phyloP scores from a whole-genome alignment of 805 yeast genomes.

The Torulaspora quercuum region DNA sequence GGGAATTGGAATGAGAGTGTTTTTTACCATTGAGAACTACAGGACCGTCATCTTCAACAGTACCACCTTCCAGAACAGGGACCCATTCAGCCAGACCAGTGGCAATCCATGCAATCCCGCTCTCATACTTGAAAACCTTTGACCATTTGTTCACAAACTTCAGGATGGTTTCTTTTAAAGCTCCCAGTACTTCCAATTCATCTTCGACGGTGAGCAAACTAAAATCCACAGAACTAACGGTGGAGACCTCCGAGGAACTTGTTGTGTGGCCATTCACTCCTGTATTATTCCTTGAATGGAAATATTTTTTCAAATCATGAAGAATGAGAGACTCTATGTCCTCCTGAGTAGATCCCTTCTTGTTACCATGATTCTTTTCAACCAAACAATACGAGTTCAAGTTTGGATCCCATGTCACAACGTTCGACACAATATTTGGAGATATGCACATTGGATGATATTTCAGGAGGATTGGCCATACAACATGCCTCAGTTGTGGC shows the following conservation, averaged over 20 bases:
- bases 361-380: slow-evolving; percentile 6
- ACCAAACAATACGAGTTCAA: slow-evolving; percentile 16
- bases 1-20: slow-evolving; percentile 16
- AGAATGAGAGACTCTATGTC: slow-evolving; percentile 41
- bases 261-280: slow-evolving; percentile 5
- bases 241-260: slow-evolving; percentile 14
- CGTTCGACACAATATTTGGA: slow-evolving; percentile 68
- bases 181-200: slow-evolving; percentile 48
- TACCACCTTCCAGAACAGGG: slow-evolving; percentile 45
- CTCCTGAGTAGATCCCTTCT: slow-evolving; percentile 17
- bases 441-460: slow-evolving; percentile 80
- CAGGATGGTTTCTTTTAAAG: slow-evolving; percentile 56
- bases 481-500: slow-evolving; percentile 66
- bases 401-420: slow-evolving; percentile 28
- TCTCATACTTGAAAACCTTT: slow-evolving; percentile 66
- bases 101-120: slow-evolving; percentile 85
- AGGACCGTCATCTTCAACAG: slow-evolving; percentile 35
- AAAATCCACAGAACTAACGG: slow-evolving; percentile 12
- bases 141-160: slow-evolving; percentile 79
- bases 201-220: slow-evolving; percentile 28
- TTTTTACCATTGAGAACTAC: slow-evolving; percentile 28
- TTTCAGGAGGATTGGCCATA: slow-evolving; percentile 81
- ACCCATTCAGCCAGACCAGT: slow-evolving; percentile 86
- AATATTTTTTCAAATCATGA: slow-evolving; percentile 60
- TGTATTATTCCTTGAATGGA: slow-evolving; percentile 34